A percentile compares a stretch with the other conserved stretches of the same genome.
phyloP scores from a whole-genome alignment of 2,329 filamentous ascomycete genomes.

The Aurifilum marmelostoma region DNA sequence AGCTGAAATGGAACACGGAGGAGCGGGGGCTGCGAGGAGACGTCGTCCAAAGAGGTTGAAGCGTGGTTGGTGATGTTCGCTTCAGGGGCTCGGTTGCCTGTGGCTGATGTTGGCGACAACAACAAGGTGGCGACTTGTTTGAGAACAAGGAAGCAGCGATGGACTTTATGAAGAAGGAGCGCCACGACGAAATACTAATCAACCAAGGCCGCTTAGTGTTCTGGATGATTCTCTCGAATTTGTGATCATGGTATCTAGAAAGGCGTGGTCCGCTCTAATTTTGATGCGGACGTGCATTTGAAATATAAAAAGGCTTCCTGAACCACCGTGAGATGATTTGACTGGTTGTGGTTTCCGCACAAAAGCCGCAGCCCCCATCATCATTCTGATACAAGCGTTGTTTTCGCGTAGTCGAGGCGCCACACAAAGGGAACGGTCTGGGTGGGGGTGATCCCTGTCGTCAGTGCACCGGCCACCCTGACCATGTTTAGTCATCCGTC shows the following conservation, averaged over 20 bases:
- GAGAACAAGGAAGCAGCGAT: background rate
- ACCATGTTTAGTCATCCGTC: background rate
- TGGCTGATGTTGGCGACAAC: background rate
- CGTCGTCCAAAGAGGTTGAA: background rate
- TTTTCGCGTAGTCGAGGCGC: constrained; percentile 21
- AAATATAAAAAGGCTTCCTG: background rate
- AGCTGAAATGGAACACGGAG: background rate
- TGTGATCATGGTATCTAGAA: background rate
- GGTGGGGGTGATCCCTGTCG: background rate
- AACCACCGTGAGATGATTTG: background rate
- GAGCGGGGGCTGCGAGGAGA: background rate
- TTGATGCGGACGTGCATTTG: background rate
- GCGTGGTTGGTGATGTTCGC: background rate
- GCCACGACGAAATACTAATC: background rate
- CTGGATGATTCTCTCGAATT: constrained; percentile 11
- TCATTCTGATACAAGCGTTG: constrained; percentile 20
- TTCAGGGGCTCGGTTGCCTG: background rate
- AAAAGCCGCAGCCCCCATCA: constrained; percentile 22
- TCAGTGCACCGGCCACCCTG: background rate
- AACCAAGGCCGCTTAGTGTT: background rate
- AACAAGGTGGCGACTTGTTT: background rate
- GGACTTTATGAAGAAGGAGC: background rate
- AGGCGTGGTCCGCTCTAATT: too few relatives aligned
- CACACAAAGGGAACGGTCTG: background rate
- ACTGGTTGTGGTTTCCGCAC: constrained; percentile 26